These are phyloP conservation scores for Apiospora rasikravindrae DNA, from an alignment of 2,329 filamentous ascomycete species.

Conservation along the genomic window DNA sequence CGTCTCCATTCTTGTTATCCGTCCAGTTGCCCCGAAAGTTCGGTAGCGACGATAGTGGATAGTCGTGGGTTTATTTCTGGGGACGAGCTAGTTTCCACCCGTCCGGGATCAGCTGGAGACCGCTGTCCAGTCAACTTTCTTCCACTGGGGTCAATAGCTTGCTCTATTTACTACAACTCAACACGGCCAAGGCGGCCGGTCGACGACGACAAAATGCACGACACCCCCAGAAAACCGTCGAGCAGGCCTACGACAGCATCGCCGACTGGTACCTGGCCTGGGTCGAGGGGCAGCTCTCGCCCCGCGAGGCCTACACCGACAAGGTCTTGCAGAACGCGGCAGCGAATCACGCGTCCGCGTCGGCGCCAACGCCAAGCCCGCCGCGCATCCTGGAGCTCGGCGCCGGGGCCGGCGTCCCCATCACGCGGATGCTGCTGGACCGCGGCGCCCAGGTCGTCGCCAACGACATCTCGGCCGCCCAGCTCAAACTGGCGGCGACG, in stretches of 20 bases:
- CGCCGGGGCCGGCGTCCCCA: constrained; percentile 47
- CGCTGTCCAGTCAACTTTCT: neutral
- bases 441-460: constrained; percentile 37
- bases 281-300: constrained; percentile 8
- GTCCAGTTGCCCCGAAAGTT: neutral
- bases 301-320: constrained; percentile 11
- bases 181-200: neutral
- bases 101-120: neutral
- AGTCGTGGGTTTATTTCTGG: neutral
- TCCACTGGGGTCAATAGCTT: neutral
- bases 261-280: constrained; percentile 16
- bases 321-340: neutral
- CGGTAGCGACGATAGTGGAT: neutral
- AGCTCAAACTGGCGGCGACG: constrained; percentile 40
- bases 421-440: constrained; percentile 41
- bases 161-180: neutral
- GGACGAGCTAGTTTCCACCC: neutral
- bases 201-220: neutral
- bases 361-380: neutral
- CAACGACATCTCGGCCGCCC: constrained; percentile 48
- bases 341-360: neutral
- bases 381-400: constrained; percentile 47
- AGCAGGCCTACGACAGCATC: constrained; percentile 17
- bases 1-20: neutral
- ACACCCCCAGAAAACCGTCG: constrained; percentile 10